Base-by-base conservation (phyloP, 2,329 filamentous ascomycete genomes). In the Pseudocercospora pini-densiflorae region DNA sequence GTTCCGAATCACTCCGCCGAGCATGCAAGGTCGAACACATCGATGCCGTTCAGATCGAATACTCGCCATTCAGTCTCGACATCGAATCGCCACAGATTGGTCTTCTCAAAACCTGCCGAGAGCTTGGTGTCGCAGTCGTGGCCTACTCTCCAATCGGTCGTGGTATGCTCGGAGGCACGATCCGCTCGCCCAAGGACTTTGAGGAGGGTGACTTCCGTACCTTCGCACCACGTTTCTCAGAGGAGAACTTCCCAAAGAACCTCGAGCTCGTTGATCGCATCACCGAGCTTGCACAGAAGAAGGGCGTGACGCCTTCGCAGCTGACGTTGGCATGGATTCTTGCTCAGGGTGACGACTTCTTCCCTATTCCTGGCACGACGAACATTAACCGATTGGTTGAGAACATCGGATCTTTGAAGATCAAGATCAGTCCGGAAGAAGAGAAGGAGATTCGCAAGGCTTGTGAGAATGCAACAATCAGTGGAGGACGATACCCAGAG, bases 301-400 rank as follows among this genome's bases (percentile, higher is more conserved):
- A 90, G 77, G 82, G 79, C 3, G 82, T 80, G 54, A 88, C 88
- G 0, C 71, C 86, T 0, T 82, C 81, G 1, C 85, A 92, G 73
- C 74, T 92, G 33, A 84, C 86, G 1, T 79, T 91, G 29, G 88
- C 88, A 0, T 91, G 89, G 88, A 71, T 91, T 63, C 71, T 89
- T 69, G 83, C 83, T 3, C 87, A 90, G 71, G 76, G 76, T 14
- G 81, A 85, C 2, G 85, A 89, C 70, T 80, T 90, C 59, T 84
- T 88, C 71, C 86, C 89, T 0, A 75, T 76, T 64, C 85, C 85
- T 0, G 86, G 86, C 7, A 86, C 85, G 0, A 86, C 84, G 65
- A 81, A 80, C 23, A 69, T 82, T 16, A 76, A 79, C 23, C 79
- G 82, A 47, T 65, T 86, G 49, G 78, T 83, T 43, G 81, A 84